Evolutionary conservation across 1,139 yeast genomes (phyloP), one percentile per base, ranked within the genome.

Genomic region (Schwanniomyces etchellsii): DNA sequence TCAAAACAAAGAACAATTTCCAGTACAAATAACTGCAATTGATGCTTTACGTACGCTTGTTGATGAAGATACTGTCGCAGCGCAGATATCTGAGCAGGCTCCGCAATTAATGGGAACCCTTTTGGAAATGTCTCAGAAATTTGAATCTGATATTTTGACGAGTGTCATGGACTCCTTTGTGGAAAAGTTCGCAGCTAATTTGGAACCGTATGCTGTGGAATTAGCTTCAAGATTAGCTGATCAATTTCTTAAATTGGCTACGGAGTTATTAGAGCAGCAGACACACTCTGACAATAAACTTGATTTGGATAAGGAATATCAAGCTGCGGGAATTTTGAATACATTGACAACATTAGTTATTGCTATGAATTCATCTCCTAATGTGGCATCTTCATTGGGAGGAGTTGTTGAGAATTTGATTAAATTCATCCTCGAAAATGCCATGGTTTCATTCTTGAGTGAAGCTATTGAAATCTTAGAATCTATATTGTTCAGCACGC

Each of bases 111-210:
- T 74, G 77, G 67, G 69, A 16, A 63, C 65, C 10, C 58, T 74
- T 32, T 57, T 74, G 36, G 72, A 69, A 31, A 56, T 74, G 58
- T 67, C 75, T 21, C 69, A 68, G 43, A 53, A 55, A 16, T 62
- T 68, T 35, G 78, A 74, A 46, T 61, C 74, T 38, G 81, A 74
- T 42, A 61, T 73, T 26, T 60, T 74, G 37, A 68, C 74, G 27
- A 64, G 66, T 21, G 73, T 73, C 3, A 74, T 75, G 77, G 80
- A 74, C 36, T 63, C 67, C 11, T 70, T 74, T 44, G 80, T 74
- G 5, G 70, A 70, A 33, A 68, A 62, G 39, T 74, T 73, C 43
- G 67, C 78, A 3, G 51, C 56, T 22, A 69, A 71, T 44, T 60
- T 74, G 37, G 77, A 71, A 43, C 81, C 81, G 5, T 74, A 70